Conservation (phyloP, 148 eudicot species). For the Rhododendron williamsianum region DNA sequence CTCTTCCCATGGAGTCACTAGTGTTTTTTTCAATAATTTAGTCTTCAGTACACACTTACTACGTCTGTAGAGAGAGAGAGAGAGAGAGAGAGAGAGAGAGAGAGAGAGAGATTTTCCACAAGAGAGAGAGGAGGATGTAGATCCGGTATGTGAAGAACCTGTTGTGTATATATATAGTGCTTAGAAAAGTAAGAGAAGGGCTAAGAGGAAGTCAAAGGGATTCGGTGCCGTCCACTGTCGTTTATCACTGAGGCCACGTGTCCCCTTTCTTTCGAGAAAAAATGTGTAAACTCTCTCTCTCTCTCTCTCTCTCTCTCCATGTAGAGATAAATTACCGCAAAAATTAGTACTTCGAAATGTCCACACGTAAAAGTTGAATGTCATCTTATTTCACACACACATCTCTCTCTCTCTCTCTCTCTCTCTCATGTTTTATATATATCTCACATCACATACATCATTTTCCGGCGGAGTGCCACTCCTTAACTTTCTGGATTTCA, state of each 20-base stretch:
- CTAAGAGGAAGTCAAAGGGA: conserved; percentile 48
- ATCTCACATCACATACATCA: conserved; percentile 23
- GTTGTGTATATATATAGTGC: conserved; percentile 17
- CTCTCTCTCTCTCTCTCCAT: not conserved
- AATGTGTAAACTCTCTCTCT: conserved; percentile 5
- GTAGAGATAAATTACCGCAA: not conserved
- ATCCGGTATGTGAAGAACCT: conserved; percentile 16
- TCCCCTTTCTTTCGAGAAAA: conserved; percentile 47
- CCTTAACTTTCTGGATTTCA: conserved; percentile 30
- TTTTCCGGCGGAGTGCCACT: conserved; percentile 34
- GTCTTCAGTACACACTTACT: not conserved
- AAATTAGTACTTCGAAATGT: not conserved
- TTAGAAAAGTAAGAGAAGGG: conserved; percentile 15
- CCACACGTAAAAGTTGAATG: not conserved
- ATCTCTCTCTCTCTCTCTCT: not conserved
- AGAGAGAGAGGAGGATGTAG: conserved; percentile 9
- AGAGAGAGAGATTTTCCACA: conserved; percentile 1
- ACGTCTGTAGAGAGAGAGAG: conserved; percentile 3
- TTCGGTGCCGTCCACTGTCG: conserved; percentile 82
- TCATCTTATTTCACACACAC: not conserved
- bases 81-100: not conserved
- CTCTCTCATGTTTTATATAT: not conserved
- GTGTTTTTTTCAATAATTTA: not conserved
- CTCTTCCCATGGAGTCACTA: conserved; percentile 63
- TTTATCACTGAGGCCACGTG: conserved; percentile 66